A percentile compares a stretch with the other conserved stretches of the same genome.
Conservation (phyloP, 2,329 filamentous ascomycete genomes). For the Neopestalotiopsis clavispora region DNA sequence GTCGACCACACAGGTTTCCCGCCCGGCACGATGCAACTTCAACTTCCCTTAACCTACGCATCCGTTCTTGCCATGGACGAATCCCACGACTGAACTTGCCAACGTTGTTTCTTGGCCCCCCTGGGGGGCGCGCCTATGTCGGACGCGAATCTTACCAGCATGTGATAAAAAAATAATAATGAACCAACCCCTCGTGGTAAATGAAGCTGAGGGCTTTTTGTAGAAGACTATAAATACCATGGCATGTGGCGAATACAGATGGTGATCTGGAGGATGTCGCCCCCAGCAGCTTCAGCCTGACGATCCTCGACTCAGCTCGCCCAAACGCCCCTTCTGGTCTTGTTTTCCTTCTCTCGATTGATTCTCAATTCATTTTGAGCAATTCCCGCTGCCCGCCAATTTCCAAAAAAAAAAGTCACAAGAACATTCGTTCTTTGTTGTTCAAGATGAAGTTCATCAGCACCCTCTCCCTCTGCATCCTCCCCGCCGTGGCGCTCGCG, state of each 20-base stretch:
- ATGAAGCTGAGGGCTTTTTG: too few species aligned
- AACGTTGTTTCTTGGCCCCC: neutral
- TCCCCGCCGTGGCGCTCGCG: neutral
- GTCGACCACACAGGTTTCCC: neutral
- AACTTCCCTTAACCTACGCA: neutral
- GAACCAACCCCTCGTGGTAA: too few species aligned
- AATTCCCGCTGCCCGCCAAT: too few species aligned
- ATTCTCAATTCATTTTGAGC: neutral
- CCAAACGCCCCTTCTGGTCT: neutral
- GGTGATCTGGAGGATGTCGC: neutral
- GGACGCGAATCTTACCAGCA: neutral
- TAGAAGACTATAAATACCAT: too few species aligned
- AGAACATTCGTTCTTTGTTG: too few species aligned
- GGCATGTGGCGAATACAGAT: neutral
- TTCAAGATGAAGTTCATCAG: slow-evolving; percentile 10
- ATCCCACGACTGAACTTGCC: neutral
- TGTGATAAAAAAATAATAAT: neutral
- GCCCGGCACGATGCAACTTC: neutral
- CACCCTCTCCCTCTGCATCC: neutral
- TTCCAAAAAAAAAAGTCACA: too few species aligned
- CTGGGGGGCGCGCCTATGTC: neutral
- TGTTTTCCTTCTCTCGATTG: neutral
- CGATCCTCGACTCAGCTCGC: neutral
- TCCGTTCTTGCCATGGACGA: neutral
- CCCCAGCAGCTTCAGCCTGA: neutral